Evolutionary conservation across 805 yeast species (phyloP).

Genomic region (Candida sonorensis): DNA sequence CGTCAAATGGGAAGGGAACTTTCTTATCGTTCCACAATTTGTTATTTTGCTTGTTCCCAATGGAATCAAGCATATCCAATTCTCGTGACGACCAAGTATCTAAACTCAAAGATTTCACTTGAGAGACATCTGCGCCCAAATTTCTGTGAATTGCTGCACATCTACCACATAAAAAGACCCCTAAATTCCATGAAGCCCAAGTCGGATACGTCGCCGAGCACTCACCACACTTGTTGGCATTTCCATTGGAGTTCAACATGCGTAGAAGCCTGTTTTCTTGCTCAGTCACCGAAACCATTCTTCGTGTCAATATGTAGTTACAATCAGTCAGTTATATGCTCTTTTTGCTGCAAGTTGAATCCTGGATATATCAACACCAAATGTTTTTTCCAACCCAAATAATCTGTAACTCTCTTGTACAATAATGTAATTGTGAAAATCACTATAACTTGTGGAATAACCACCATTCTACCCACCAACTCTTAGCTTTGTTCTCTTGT

Average conservation of each 20-base stretch:
- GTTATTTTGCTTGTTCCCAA: slow-evolving; percentile 60
- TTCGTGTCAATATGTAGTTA: no score
- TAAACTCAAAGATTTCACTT: slow-evolving; percentile 64
- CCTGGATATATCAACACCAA: no score
- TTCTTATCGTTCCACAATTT: slow-evolving; percentile 61
- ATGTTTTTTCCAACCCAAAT: no score
- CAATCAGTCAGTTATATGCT: no score
- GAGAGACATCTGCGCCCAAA: slow-evolving; percentile 53
- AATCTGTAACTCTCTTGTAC: no score
- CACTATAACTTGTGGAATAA: no score
- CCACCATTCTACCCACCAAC: no score
- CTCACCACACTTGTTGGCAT: slow-evolving; percentile 73
- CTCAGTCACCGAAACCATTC: slow-evolving; percentile 4
- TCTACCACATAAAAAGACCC: slow-evolving; percentile 74
- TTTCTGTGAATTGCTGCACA: slow-evolving; percentile 76
- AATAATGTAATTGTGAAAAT: no score
- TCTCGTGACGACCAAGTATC: slow-evolving; percentile 64
- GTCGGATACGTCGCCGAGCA: slow-evolving; percentile 67
- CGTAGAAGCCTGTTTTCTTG: slow-evolving; percentile 40
- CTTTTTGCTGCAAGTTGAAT: no score
- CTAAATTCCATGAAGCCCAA: slow-evolving; percentile 42
- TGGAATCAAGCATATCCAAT: slow-evolving; percentile 33
- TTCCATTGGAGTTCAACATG: slow-evolving; percentile 50
- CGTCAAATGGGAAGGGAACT: slow-evolving; percentile 69
- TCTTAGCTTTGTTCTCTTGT: no score